These are phyloP conservation scores for Soucietia sequanensis DNA, from an alignment of 805 yeast species.

Conservation along the genomic window DNA sequence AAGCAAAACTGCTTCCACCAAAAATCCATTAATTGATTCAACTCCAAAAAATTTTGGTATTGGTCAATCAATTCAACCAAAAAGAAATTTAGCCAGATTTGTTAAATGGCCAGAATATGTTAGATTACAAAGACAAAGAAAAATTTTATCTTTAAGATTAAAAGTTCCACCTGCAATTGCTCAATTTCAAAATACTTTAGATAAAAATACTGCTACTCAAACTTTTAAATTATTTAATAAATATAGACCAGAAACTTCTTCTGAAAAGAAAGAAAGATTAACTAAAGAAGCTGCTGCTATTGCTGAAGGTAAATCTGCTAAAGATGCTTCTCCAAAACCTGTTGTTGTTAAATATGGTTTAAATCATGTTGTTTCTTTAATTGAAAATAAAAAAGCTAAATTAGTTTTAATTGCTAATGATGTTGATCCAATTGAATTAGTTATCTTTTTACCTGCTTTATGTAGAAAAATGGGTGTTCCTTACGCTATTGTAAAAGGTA, in stretches of 20 bases:
- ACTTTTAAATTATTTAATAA: constrained; percentile 97
- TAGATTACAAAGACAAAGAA: constrained; percentile 98
- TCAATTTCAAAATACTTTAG: constrained; percentile 93
- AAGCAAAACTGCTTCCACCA: constrained; percentile 23
- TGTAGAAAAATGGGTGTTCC: constrained; percentile 99
- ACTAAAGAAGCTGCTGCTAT: constrained; percentile 98
- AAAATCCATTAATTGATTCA: constrained; percentile 48
- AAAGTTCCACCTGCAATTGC: constrained; percentile 99
- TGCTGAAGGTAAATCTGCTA: constrained; percentile 96
- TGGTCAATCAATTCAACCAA: constrained; percentile 95
- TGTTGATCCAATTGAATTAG: constrained; percentile 98
- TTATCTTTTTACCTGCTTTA: constrained; percentile 95
- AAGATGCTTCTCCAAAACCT: constrained; percentile 96
- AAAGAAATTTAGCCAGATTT: constrained; percentile 93
- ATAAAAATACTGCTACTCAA: constrained; percentile 98
- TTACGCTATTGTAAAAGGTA: constrained; percentile 45
- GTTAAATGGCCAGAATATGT: constrained; percentile 99
- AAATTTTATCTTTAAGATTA: constrained; percentile 90
- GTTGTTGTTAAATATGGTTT: constrained; percentile 96
- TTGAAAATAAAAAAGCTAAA: constrained; percentile 98
- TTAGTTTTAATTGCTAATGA: constrained; percentile 97
- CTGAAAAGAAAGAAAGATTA: constrained; percentile 98
- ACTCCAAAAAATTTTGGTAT: constrained; percentile 93
- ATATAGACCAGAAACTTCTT: constrained; percentile 97
- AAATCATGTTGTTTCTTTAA: constrained; percentile 95